Percentiles rank a stretch among this genome's conserved stretches.
phyloP scores from a whole-genome alignment of 2,329 filamentous ascomycete genomes.

The Trichophyton rubrum region DNA sequence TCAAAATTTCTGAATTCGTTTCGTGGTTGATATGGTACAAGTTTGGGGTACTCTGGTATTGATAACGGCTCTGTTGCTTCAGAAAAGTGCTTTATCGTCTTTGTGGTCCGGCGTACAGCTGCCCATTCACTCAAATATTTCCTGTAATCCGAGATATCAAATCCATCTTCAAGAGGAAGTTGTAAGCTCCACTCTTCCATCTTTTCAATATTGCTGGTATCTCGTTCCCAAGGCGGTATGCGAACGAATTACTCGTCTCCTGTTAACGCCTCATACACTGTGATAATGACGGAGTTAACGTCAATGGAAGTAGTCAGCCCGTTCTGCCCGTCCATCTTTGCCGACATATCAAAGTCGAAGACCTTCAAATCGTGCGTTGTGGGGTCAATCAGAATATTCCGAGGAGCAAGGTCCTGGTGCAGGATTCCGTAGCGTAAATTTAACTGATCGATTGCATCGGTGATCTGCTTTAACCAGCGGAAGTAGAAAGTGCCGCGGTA shows the following conservation, averaged over 20 bases:
- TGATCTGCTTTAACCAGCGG: constrained; percentile 9
- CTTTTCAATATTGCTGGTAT: constrained; percentile 5
- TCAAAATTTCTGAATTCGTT: background rate
- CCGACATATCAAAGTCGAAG: constrained; percentile 7
- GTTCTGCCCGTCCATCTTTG: background rate
- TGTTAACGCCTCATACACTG: constrained; percentile 9
- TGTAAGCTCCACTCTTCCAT: constrained; percentile 3
- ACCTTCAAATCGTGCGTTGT: constrained; percentile 3
- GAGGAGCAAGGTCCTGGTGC: constrained; percentile 9
- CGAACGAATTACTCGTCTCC: background rate
- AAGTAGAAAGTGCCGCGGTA: constrained; percentile 9
- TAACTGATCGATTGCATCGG: constrained; percentile 9
- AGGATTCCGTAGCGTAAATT: constrained; percentile 9
- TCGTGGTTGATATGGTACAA: too few species aligned
- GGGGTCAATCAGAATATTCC: constrained; percentile 9
- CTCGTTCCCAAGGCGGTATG: background rate
- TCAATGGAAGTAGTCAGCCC: background rate
- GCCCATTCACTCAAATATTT: constrained; percentile 5
- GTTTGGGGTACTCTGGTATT: background rate
- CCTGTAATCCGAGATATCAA: constrained; percentile 6
- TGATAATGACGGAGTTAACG: constrained; percentile 7
- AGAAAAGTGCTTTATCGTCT: constrained; percentile 8
- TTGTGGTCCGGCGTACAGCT: constrained; percentile 2
- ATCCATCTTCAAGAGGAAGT: constrained; percentile 6
- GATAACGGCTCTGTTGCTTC: constrained; percentile 4